These are phyloP conservation scores for Leccinum incarnatum DNA, from an alignment of 768 basidiomycete genomes.

Conservation along the genomic window DNA sequence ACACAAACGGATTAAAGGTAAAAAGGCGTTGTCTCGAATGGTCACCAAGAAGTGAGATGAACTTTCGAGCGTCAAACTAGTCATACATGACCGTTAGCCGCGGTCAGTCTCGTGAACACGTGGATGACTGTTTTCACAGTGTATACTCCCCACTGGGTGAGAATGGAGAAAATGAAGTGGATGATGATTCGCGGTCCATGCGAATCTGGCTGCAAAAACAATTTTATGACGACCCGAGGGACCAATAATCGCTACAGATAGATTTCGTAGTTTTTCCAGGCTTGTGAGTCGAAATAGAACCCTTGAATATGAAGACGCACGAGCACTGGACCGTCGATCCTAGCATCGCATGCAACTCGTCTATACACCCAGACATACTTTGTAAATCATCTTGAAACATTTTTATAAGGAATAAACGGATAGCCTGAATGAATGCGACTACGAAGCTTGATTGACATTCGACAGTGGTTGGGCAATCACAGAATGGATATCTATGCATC, in stretches of 20 bases:
- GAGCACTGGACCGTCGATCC: not conserved
- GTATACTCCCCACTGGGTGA: not conserved
- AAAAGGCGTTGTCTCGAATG: not conserved
- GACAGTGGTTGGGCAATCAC: constrained; percentile 71
- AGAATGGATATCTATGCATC: constrained; percentile 72
- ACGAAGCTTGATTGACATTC: constrained; percentile 12
- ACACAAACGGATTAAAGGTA: not conserved
- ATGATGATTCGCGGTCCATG: not conserved
- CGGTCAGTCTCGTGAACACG: not conserved
- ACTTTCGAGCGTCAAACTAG: not conserved
- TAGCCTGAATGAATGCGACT: constrained; percentile 1
- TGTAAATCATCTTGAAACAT: not conserved
- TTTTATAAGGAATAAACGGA: constrained; percentile 19
- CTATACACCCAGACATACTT: not conserved
- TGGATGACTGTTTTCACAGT: not conserved
- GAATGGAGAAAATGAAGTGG: not conserved
- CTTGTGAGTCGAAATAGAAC: not conserved
- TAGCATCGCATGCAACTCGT: not conserved
- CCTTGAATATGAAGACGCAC: not conserved
- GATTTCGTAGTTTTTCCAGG: not conserved
- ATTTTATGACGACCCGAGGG: not conserved
- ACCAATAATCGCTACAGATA: not conserved
- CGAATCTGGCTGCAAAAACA: too few relatives aligned
- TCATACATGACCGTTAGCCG: not conserved
- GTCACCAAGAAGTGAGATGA: not conserved